Base-by-base conservation (phyloP, 2,329 filamentous ascomycete species). In the Niveomyces coronatus region DNA sequence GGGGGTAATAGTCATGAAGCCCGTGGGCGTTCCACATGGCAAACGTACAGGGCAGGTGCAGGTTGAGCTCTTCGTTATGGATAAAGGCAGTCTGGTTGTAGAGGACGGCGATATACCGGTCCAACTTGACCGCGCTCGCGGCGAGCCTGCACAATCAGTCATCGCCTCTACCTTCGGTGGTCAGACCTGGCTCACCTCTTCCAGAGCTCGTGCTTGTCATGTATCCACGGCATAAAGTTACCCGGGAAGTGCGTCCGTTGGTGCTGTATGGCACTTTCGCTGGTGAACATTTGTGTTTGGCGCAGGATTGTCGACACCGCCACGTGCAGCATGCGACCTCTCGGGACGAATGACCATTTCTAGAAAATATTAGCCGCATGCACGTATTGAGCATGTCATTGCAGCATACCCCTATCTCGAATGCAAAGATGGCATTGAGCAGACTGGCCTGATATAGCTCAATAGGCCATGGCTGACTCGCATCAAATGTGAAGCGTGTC, bases 1-100 rank as follows among this genome's bases (percentile, higher is more conserved):
- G 51, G 10, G 49, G 47, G 33, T 62, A 63, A 36, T 58, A 64
- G 2, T 55, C 45, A 29, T 56, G 49, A 0, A 67, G 50, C 0
- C 61, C 61, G 15, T 55, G 49, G 0, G 61, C 42, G 37, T 66
- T 63, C 53, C 55, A 65, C 4, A 57, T 41, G 1, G 54, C 49
- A 23, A 54, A 60, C 0, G 62, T 58, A 0, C 47, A 51, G 3
- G 56, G 51, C 9, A 64, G 38, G 0, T 52, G 46, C 5, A 61
- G 46, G 11, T 62, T 54, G 1, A 67, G 43, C 37, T 67, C 63
- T 40, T 64, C 58, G 1, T 53, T 40, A 5, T 52, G 49, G 0
- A 65, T 40, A 0, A 53, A 36, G 0, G 55, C 49, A 2, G 61
- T 50, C 31, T 63, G 52, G 37, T 48, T 48, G 40, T 37, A 54